Evolutionary conservation across 495 filamentous ascomycete genomes (phyloP).

Genomic region (Haplographium delicatum): DNA sequence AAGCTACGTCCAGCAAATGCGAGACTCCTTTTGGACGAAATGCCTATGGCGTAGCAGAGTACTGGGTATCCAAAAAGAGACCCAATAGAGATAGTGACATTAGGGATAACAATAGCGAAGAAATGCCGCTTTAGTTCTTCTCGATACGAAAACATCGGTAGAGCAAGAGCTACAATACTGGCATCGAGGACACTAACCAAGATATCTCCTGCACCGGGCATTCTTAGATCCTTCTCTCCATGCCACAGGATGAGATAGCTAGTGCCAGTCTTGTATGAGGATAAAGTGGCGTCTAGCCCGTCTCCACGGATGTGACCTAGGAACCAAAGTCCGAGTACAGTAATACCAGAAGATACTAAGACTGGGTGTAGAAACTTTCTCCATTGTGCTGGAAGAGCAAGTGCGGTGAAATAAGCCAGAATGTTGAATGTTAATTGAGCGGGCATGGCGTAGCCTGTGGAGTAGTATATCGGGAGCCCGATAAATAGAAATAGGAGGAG

Average conservation of each 20-base stretch:
- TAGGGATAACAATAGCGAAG: constrained; percentile 42
- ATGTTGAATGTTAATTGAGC: constrained; percentile 44
- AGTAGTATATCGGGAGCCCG: constrained; percentile 46
- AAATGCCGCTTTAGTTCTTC: constrained; percentile 42
- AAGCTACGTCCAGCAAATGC: constrained; percentile 46
- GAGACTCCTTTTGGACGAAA: constrained; percentile 38
- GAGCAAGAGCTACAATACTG: constrained; percentile 46
- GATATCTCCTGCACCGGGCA: constrained; percentile 46
- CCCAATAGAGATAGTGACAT: constrained; percentile 36
- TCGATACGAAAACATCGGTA: constrained; percentile 50
- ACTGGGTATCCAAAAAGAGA: constrained; percentile 47
- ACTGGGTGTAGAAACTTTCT: constrained; percentile 46
- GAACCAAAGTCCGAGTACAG: constrained; percentile 40
- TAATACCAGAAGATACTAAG: constrained; percentile 39
- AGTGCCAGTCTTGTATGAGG: constrained; percentile 38
- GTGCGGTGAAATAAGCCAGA: constrained; percentile 42
- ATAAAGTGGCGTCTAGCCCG: constrained; percentile 30
- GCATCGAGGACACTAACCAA: constrained; percentile 44
- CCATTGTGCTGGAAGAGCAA: constrained; percentile 39
- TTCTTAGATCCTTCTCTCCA: constrained; percentile 16
- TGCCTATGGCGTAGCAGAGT: constrained; percentile 42
- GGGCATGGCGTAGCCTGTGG: constrained; percentile 47
- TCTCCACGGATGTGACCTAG: constrained; percentile 35
- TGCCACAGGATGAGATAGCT: constrained; percentile 42
- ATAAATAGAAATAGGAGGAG: constrained; percentile 37